A percentile compares a stretch with the other conserved stretches of the same genome.
phyloP scores from a whole-genome alignment of 306 rosid genomes.

The Parietaria judaica region DNA sequence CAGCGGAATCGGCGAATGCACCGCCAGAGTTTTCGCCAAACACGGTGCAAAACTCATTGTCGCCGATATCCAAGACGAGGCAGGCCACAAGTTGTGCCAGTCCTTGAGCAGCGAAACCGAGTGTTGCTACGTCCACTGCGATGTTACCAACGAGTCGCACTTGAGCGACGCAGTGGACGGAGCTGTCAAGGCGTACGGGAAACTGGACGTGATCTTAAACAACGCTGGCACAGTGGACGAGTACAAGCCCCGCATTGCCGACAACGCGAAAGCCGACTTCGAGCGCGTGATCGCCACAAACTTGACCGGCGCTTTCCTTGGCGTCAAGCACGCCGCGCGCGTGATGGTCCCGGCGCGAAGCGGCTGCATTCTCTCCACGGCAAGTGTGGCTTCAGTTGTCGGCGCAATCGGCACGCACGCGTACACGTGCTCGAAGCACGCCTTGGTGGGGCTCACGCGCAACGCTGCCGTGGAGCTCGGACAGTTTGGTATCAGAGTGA shows the following conservation, averaged over 20 bases:
- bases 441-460: constrained; percentile 56
- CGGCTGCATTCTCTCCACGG: constrained; percentile 51
- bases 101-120: not conserved
- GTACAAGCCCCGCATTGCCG: constrained; percentile 6
- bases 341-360: constrained; percentile 44
- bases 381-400: constrained; percentile 36
- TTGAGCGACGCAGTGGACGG: constrained; percentile 36
- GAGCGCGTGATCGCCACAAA: constrained; percentile 49
- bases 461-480: constrained; percentile 56
- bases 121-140: constrained; percentile 37
- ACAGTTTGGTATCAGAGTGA: constrained; percentile 54
- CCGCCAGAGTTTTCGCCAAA: constrained; percentile 40
- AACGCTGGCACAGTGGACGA: constrained; percentile 51
- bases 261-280: constrained; percentile 23
- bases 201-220: constrained; percentile 60
- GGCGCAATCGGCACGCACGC: constrained; percentile 40
- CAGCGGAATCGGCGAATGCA: constrained; percentile 62
- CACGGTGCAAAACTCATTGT: constrained; percentile 59
- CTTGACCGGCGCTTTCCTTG: constrained; percentile 55
- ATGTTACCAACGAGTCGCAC: constrained; percentile 48
- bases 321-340: constrained; percentile 57
- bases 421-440: constrained; percentile 55
- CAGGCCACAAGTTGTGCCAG: constrained; percentile 38
- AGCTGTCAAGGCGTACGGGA: constrained; percentile 40
- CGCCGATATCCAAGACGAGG: constrained; percentile 64